A percentile compares a stretch with the other conserved stretches of the same genome.
Evolutionary conservation across 352 stramenopile genomes (phyloP).

Genomic region (Lagenidium giganteum): DNA sequence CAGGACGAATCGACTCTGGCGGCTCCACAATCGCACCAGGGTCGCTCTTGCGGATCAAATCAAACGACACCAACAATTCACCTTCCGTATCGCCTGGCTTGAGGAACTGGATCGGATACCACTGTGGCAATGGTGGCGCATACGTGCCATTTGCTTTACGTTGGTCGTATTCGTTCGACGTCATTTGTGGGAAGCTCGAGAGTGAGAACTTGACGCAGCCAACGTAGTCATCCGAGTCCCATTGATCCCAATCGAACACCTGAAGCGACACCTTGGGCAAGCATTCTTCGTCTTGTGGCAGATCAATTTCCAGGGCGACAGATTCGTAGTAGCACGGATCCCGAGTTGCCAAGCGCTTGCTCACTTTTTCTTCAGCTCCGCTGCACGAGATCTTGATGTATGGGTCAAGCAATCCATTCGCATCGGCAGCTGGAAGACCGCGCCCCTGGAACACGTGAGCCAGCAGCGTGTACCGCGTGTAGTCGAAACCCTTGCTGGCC

Average conservation of each 20-base stretch:
- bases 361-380: slow-evolving; percentile 59
- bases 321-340: slow-evolving; percentile 87
- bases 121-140: slow-evolving; percentile 49
- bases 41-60: slow-evolving; percentile 65
- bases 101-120: slow-evolving; percentile 64
- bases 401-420: slow-evolving; percentile 70
- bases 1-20: slow-evolving; percentile 51
- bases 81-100: slow-evolving; percentile 62
- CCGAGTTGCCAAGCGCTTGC: slow-evolving; percentile 51
- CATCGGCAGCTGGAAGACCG: slow-evolving; percentile 61
- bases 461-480: slow-evolving; percentile 78
- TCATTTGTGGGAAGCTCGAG: slow-evolving; percentile 51
- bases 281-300: slow-evolving; percentile 60
- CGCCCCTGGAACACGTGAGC: slow-evolving; percentile 82
- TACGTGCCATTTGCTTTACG: slow-evolving; percentile 43
- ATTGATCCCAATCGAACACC: slow-evolving; percentile 75
- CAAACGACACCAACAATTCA: slow-evolving; percentile 74
- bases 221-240: slow-evolving; percentile 68
- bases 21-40: slow-evolving; percentile 51
- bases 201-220: slow-evolving; percentile 54
- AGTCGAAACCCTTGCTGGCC: slow-evolving; percentile 42
- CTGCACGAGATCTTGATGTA: slow-evolving; percentile 85
- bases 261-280: slow-evolving; percentile 70
- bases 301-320: slow-evolving; percentile 61
- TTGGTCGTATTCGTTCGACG: slow-evolving; percentile 50